Evolutionary conservation across 805 yeast species (phyloP), one percentile per base, ranked within the genome.

Genomic region (Vanderwaltozyma polyspora): DNA sequence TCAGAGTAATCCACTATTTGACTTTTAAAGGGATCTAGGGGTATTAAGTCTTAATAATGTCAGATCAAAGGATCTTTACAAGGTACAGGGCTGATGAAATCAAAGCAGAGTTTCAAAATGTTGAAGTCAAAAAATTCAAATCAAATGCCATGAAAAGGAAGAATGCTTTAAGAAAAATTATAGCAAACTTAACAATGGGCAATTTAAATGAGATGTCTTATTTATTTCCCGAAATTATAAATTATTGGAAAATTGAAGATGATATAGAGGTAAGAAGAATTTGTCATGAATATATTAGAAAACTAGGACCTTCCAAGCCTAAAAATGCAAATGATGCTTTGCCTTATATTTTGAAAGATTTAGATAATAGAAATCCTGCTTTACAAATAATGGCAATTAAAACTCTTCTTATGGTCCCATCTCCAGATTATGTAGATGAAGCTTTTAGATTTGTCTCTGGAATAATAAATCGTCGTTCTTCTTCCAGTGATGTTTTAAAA

Each of bases 151-250:
- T 57, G n/a, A 63, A 56, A 41, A 53, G 54, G 31, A 73, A 69
- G 45, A 59, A 62, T 9, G 68, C 76, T 1, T 53, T 89, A 48
- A 78, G 77, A 54, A 81, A 80, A 48, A 70, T 85, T 19, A 66
- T 87, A 6, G 89, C 94, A 28, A 87, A 86, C 56, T 69, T 85
- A 57, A 79, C 93, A 5, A 67, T 85, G 58, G 85, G 86, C 32
- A 84, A 83, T 54, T 42, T 43, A 28, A 69, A 69, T 36, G 95
- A 89, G 50, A 73, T 86, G 72, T 65, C 74, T 9, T 54, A 60
- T 14, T 52, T 89, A 35, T 71, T 78, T 48, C 76, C 77, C 1
- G 93, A 83, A 33, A 68, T 84, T 6, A 39, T 73, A 6, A 50
- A 55, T 24, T 57, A 77, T n/a, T 61, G 80, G 48, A 63, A 64